phyloP scores from a whole-genome alignment of 805 yeast species.

The Zygotorulaspora chibaensis region DNA sequence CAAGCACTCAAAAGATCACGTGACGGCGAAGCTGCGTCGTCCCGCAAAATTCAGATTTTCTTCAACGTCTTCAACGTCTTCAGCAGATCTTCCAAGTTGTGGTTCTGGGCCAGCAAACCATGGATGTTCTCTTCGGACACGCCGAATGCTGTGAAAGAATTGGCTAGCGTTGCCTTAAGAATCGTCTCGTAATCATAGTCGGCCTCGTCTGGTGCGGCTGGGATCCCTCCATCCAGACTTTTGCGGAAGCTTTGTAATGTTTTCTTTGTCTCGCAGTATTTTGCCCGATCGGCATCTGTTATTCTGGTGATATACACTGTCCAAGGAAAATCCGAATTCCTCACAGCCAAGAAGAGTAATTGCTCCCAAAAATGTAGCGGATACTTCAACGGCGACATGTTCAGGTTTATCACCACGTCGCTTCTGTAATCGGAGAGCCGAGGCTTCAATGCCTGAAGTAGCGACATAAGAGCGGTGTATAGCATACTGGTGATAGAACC shows the following conservation, averaged over 20 bases:
- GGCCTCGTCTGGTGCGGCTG: not conserved
- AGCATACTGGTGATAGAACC: too few relatives aligned
- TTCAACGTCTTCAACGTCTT: too few relatives aligned
- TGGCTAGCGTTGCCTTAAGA: slow-evolving; percentile 4
- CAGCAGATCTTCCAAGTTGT: slow-evolving; percentile 5
- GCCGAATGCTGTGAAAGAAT: not conserved
- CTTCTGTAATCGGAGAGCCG: too few relatives aligned
- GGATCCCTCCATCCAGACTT: not conserved
- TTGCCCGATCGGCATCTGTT: slow-evolving; percentile 1
- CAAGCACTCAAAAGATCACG: too few relatives aligned
- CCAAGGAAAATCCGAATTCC: slow-evolving; percentile 1
- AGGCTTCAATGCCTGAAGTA: too few relatives aligned
- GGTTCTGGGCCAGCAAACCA: slow-evolving; percentile 1
- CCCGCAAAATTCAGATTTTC: not conserved
- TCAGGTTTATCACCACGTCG: not conserved
- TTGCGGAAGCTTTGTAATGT: slow-evolving; percentile 2
- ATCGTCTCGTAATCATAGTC: slow-evolving; percentile 5
- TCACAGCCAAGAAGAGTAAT: slow-evolving; percentile 4
- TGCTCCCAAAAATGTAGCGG: slow-evolving; percentile 8
- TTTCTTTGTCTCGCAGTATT: slow-evolving; percentile 4
- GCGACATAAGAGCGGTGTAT: too few relatives aligned
- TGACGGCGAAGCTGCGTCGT: not conserved
- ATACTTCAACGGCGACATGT: not conserved
- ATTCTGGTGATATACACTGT: slow-evolving; percentile 7
- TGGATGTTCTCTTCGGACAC: slow-evolving; percentile 6